Evolutionary conservation across 2,329 filamentous ascomycete species (phyloP), one percentile per base, ranked within the genome.

Genomic region (Teratosphaeriaceae sp.): DNA sequence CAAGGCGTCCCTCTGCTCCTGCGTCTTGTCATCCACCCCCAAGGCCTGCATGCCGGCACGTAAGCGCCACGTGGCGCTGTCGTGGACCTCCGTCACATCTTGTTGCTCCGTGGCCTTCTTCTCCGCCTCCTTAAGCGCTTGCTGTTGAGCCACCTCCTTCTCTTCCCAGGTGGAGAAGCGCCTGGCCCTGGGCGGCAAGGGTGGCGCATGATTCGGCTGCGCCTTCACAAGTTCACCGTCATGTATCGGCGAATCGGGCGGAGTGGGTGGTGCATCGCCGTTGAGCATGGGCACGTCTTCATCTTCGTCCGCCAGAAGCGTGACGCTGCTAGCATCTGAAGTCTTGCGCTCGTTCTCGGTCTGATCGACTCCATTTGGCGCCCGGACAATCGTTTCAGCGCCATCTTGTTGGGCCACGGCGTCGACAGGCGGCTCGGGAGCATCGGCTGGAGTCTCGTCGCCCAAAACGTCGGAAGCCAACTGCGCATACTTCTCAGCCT

Each of bases 41-140:
- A 75, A 75, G 5, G 87, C 78, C 44, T 76, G 81, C 58, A 97
- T 89, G 2, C 90, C 89, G 40, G 86, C 88, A 57, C 92, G 85
- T n/a, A 96, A 72, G 39, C 92, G 84, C 58, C 90, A 88, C 45
- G 96, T 79, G 20, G 95, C 85, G 56, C 90, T 92, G 45, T 88
- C 88, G 69, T 96, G 89, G 35, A 96, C 90, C 65, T 98, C 92
- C 11, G 88, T 88, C 3, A 96, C 90, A 65, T 98, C 92, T 66
- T 98, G 89, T 59, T 98, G 92, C 38, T 58, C 38, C 40, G 46
- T 59, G 24, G 87, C 76, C 15, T 75, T 76, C 31, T 76, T 70
- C 53, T 80, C 72, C 4, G 79, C 70, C 42, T 74, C 69, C 26
- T 73, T 70, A 18, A 74, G 56, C 2, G 53, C 54, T 38, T 56